phyloP scores from a whole-genome alignment of 352 stramenopile species.

The Aphanomyces cochlioides region DNA sequence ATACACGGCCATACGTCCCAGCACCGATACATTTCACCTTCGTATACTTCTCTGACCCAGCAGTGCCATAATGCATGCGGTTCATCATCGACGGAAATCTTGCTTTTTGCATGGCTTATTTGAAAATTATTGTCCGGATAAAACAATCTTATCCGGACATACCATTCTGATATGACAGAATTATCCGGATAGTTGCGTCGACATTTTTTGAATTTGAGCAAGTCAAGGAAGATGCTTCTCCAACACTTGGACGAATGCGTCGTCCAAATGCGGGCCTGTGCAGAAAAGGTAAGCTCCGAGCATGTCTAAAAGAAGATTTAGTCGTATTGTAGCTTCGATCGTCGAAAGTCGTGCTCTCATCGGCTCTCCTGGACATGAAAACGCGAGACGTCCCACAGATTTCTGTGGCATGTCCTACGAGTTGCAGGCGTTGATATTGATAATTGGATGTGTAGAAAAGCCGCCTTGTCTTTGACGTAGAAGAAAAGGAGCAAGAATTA shows the following conservation, averaged over 20 bases:
- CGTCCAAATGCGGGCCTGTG: slow-evolving; percentile 21
- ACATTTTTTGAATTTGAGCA: not conserved
- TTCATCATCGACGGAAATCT: too few species aligned
- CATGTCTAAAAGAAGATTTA: too few species aligned
- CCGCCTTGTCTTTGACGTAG: slow-evolving; percentile 3
- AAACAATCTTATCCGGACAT: not conserved
- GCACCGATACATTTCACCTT: slow-evolving; percentile 85
- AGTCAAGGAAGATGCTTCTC: not conserved
- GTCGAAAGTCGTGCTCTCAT: slow-evolving; percentile 7
- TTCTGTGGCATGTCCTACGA: not conserved
- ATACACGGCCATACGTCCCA: slow-evolving; percentile 85
- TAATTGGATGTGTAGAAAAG: slow-evolving; percentile 13
- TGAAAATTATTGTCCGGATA: not conserved
- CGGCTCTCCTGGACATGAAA: slow-evolving; percentile 17
- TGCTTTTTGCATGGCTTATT: too few species aligned
- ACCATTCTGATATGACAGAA: not conserved
- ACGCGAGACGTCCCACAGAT: slow-evolving; percentile 13
- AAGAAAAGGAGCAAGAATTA: slow-evolving; percentile 25
- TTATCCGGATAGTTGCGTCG: slow-evolving; percentile 17
- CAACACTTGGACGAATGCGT: slow-evolving; percentile 21
- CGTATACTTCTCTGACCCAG: slow-evolving; percentile 78
- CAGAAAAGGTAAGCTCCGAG: slow-evolving; percentile 3
- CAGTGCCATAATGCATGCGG: slow-evolving; percentile 42
- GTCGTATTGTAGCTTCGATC: not conserved
- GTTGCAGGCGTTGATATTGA: not conserved